A percentile compares a stretch with the other conserved stretches of the same genome.
Evolutionary conservation across 2,329 filamentous ascomycete genomes (phyloP).

Genomic region (Fusarium palustre): DNA sequence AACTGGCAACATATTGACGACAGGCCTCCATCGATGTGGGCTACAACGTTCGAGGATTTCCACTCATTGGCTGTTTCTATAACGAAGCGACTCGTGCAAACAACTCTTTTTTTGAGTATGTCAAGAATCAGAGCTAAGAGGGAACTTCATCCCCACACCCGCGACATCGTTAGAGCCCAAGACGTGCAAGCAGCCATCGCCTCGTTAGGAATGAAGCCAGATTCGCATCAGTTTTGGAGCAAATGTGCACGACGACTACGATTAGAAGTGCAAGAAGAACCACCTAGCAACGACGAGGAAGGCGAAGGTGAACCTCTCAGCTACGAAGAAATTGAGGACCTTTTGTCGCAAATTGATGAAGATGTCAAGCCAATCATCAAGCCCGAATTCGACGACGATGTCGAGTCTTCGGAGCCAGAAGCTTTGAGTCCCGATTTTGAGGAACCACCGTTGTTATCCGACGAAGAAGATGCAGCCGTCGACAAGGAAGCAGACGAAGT

Average conservation of each 20-base stretch:
- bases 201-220: slow-evolving; percentile 58
- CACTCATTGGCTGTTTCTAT: slow-evolving; percentile 74
- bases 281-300: slow-evolving; percentile 38
- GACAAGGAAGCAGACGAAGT: slow-evolving; percentile 58
- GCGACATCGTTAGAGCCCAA: slow-evolving; percentile 53
- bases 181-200: slow-evolving; percentile 64
- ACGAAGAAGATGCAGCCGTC: slow-evolving; percentile 50
- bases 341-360: slow-evolving; percentile 23
- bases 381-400: not conserved
- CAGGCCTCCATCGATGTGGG: slow-evolving; percentile 76
- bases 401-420: slow-evolving; percentile 18
- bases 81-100: slow-evolving; percentile 76
- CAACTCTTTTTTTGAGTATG: slow-evolving; percentile 76
- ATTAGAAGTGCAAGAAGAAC: slow-evolving; percentile 60
- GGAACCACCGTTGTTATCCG: slow-evolving; percentile 6
- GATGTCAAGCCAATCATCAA: slow-evolving; percentile 9
- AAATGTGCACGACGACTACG: slow-evolving; percentile 62
- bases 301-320: slow-evolving; percentile 34
- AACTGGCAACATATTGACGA: slow-evolving; percentile 75
- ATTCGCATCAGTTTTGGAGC: slow-evolving; percentile 60
- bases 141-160: slow-evolving; percentile 46
- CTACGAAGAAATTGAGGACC: slow-evolving; percentile 36
- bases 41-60: slow-evolving; percentile 82
- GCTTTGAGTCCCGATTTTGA: slow-evolving; percentile 35
- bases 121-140: slow-evolving; percentile 71